Evolutionary conservation across 148 eudicot genomes (phyloP), one percentile per base, ranked within the genome.

Genomic region (Nepenthes gracilis): DNA sequence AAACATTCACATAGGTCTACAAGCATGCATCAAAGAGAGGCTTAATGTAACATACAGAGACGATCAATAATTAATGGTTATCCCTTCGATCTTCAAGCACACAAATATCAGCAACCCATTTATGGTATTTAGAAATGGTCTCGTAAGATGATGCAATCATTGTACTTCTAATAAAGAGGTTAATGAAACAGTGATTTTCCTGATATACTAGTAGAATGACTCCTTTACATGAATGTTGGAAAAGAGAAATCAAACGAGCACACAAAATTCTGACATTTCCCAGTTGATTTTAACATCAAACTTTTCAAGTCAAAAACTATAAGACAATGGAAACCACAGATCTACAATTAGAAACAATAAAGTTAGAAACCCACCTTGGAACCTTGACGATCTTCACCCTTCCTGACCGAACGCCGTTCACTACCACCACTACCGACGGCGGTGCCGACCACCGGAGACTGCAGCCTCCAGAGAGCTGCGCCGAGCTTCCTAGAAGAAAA

Each of bases 401-500:
- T 67, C 8, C 3, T 51, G 14, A 33, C 32, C 5, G 38, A 23
- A 32, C 56, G 33, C 33, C 35, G 57, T 12, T 50, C 74, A 2
- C 14, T 80, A 12, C 45, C 64, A 10, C 58, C 79, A 7, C 64
- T 74, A 32, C 36, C 63, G 50, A 1, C 54, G 23, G 12, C 23
- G 32, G 4, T 23, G 6, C 5, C 63, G 1, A 13, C 10, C 1
- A 59, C 74, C 60, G 62, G 81, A 63, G 68, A 11, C 62, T 76
- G 88, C 60, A 85, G 49, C 61, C 85, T 69, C 96, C 98, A 92
- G 5, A 92, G 77, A 4, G 77, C 80, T 47, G 87, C 86, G 1
- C 74, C 98, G 2, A 92, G 82, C 69, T 78, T 88, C 82, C 96
- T 75, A 7, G 74, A 79, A 0, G 98, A 92, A 12, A 81, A 75